Conservation (phyloP, 805 yeast species). For the Cyberlindnera euphorbiae region DNA sequence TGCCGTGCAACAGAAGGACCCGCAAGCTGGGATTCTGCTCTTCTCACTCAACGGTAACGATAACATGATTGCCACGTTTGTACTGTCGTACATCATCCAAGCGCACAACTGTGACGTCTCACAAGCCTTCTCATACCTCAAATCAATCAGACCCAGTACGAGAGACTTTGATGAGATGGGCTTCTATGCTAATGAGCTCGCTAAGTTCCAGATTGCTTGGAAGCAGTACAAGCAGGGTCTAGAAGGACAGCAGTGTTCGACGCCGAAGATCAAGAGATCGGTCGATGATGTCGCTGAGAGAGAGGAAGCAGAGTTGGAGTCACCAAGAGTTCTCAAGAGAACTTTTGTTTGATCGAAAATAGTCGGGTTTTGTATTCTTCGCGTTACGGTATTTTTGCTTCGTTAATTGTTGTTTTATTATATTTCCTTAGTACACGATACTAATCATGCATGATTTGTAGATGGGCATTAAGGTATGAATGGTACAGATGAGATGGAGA, state of each 20-base stretch:
- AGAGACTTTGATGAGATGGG: conserved; percentile 22
- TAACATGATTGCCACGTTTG: conserved; percentile 22
- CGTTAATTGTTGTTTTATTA: too few relatives aligned
- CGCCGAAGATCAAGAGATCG: conserved; percentile 21
- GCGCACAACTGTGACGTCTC: conserved; percentile 22
- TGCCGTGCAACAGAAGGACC: conserved; percentile 20
- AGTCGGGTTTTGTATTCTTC: too few relatives aligned
- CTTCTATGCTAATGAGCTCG: conserved; percentile 20
- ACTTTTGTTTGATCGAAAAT: conserved; percentile 5
- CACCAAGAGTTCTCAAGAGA: conserved; percentile 25
- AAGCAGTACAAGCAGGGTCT: conserved; percentile 20
- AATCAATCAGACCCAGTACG: conserved; percentile 25
- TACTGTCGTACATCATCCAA: conserved; percentile 21
- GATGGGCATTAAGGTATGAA: too few relatives aligned
- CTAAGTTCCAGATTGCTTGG: conserved; percentile 17
- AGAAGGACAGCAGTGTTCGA: conserved; percentile 3
- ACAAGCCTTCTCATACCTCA: conserved; percentile 21
- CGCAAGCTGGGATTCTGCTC: conserved; percentile 23
- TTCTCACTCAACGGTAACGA: conserved; percentile 28
- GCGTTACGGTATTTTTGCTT: too few relatives aligned
- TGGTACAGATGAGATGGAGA: neutral
- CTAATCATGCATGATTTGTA: too few relatives aligned
- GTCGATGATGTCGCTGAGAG: conserved; percentile 22
- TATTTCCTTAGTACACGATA: too few relatives aligned
- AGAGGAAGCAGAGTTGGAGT: conserved; percentile 21